Evolutionary conservation across 805 yeast genomes (phyloP).

Genomic region (Candida ipomoeae): DNA sequence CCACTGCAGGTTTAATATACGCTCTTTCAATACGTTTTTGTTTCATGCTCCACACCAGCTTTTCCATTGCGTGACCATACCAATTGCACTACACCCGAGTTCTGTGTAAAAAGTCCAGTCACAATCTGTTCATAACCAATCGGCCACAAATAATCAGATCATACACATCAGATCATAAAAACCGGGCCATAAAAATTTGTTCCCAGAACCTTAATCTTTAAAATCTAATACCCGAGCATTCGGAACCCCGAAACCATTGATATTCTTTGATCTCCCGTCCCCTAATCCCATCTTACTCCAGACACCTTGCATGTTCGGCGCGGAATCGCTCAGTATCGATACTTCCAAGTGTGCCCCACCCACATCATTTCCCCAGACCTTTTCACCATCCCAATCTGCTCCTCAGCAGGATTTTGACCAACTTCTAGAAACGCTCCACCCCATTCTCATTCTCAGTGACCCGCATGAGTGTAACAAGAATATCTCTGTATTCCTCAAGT

Average conservation of each 20-base stretch:
- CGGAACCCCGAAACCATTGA: neutral
- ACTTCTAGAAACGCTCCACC: conserved; percentile 13
- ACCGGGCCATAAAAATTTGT: no score
- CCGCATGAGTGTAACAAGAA: conserved; percentile 37
- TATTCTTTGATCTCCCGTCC: no score
- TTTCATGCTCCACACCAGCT: neutral
- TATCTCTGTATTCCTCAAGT: conserved; percentile 31
- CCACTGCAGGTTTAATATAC: neutral
- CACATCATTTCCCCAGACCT: conserved; percentile 4
- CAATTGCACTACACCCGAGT: neutral
- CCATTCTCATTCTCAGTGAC: conserved; percentile 34
- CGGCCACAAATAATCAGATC: neutral
- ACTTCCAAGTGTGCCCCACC: neutral
- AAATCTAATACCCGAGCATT: neutral
- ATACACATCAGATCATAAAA: no score
- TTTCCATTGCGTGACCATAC: neutral
- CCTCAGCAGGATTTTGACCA: conserved; percentile 4
- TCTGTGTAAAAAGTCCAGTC: neutral
- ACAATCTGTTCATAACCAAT: neutral
- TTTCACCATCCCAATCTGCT: conserved; percentile 1
- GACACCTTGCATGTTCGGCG: neutral
- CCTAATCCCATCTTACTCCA: neutral
- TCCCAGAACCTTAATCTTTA: neutral
- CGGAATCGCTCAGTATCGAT: neutral
- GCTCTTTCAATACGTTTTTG: neutral